Evolutionary conservation across 495 filamentous ascomycete genomes (phyloP), one percentile per base, ranked within the genome.

Genomic region (Neurospora hispaniola): DNA sequence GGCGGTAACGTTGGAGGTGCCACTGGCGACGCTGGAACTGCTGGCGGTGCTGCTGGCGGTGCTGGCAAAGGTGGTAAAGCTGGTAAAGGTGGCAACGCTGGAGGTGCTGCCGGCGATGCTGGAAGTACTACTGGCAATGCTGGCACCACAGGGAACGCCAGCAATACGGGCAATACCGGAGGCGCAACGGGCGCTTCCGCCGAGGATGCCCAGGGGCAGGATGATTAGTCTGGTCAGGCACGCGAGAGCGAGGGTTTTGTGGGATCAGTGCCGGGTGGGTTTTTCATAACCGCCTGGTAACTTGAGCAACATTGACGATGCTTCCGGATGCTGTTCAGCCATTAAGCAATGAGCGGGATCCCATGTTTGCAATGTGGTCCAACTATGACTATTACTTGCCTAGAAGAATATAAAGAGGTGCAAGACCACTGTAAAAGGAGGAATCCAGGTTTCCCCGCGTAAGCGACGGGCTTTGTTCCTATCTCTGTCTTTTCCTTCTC

Each of bases 21-120:
- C 18, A 43, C 41, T n/a, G 39, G n/a, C 40, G n/a, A 18, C 42
- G 46, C 2, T 42, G 42, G 31, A 16, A n/a, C 9, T 7, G 14
- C 44, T 20, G 70, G 72, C 44, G 69, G 71, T 3, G 39, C 35
- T 16, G 69, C 48, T 8, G 27, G 20, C 11, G 66, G 62, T 38
- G 46, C 31, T 16, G 70, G 59, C n/a, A 42, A 31, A 5, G 69
- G 43, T 44, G 70, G 75, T 40, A 72, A 72, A 12, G 42, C 35
- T 23, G 71, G 16, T 12, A 69, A 38, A 18, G 43, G 27, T 11
- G 69, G 59, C n/a, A 48, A 20, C 14, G 66, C 44, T 46, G 69
- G 16, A 8, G 31, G 8, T 41, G 42, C 42, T 43, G 5, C 42
- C 5, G 42, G 42, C 14, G 2, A 43, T 6, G 39, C 23, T 42